phyloP scores from a whole-genome alignment of 257 asterid genomes.

The Thymus quinquecostatus region DNA sequence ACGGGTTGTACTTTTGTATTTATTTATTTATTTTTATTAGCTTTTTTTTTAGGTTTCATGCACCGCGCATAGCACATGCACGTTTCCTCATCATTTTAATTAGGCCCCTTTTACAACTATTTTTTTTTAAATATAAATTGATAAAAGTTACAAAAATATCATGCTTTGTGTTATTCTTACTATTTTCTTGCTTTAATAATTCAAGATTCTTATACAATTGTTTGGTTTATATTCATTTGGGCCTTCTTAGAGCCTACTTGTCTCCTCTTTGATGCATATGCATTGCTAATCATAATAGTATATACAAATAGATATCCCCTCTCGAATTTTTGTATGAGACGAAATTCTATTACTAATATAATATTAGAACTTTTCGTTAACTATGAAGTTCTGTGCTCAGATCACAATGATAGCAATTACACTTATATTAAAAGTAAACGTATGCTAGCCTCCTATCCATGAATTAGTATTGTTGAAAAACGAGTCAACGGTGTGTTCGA shows the following conservation, averaged over 20 bases:
- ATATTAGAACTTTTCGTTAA: too few species aligned
- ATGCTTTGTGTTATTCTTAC: slow-evolving; percentile 14
- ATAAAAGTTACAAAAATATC: slow-evolving; percentile 10
- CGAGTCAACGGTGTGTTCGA: too few species aligned
- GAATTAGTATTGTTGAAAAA: too few species aligned
- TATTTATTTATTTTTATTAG: background rate
- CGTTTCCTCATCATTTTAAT: slow-evolving; percentile 18
- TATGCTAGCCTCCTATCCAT: too few species aligned
- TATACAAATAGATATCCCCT: too few species aligned
- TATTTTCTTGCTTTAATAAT: background rate
- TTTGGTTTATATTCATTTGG: slow-evolving; percentile 32
- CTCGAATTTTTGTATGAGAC: too few species aligned
- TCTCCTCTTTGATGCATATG: slow-evolving; percentile 7
- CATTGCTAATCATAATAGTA: too few species aligned
- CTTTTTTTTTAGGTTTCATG: slow-evolving; percentile 20
- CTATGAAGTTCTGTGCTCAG: too few species aligned
- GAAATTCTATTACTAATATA: too few species aligned
- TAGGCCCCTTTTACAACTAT: slow-evolving; percentile 27
- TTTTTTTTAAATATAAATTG: background rate
- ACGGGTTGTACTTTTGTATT: slow-evolving; percentile 28
- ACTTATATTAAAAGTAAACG: too few species aligned
- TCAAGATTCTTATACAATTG: slow-evolving; percentile 7
- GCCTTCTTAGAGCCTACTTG: slow-evolving; percentile 26
- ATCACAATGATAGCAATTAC: too few species aligned
- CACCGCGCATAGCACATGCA: slow-evolving; percentile 29